Base-by-base conservation (phyloP, 768 basidiomycete genomes). In the Nidularia sp. region DNA sequence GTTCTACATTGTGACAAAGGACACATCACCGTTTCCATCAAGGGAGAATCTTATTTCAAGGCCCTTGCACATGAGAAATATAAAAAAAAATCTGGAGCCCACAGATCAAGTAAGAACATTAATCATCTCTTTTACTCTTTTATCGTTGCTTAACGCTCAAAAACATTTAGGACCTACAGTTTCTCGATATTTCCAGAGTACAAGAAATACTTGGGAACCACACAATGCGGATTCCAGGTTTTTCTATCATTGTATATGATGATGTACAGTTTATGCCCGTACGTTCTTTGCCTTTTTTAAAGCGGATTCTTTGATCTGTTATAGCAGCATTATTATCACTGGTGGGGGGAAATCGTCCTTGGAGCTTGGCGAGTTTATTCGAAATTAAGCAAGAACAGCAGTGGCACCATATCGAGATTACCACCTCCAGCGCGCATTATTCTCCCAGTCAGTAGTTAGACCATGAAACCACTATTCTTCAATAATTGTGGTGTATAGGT, bases 1-100 rank as follows among this genome's bases (percentile, higher is more conserved):
- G 1, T 77, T 90, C 54, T 84, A 79, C 61, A 72, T 88, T 52
- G 74, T 90, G 48, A 80, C 86, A 5, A 43, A 53, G 4, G 62
- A 69, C 44, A 53, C 51, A 6, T 50, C 55, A 4, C 59, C 64
- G 8, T 81, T 81, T 53, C 84, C 83, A 7, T 66, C 70, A 5
- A 62, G 69, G 53, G 61, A 68, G 29, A 57, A 76, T 48, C 74
- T 87, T 57, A 53, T 74, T 8, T 62, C 70, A 7, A 45, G 48
- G 3, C 67, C 67, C 2, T 50, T 60, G 29, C 55, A 66, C 9
- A 33, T 52, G 33, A 60, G 53, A 10, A 10, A 41, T 1, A 53
- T 47, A 18, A 52, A 60, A 6, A 53, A 55, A 13, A 56, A 67
- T 33, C 41, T 61, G 2, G 61, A 67, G 2, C 69, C 70, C 1